Percentiles rank a stretch among this genome's conserved stretches.
These are phyloP conservation scores for Ceratobasidium sp. DNA, from an alignment of 1,284 basidiomycete species.

Conservation along the genomic window DNA sequence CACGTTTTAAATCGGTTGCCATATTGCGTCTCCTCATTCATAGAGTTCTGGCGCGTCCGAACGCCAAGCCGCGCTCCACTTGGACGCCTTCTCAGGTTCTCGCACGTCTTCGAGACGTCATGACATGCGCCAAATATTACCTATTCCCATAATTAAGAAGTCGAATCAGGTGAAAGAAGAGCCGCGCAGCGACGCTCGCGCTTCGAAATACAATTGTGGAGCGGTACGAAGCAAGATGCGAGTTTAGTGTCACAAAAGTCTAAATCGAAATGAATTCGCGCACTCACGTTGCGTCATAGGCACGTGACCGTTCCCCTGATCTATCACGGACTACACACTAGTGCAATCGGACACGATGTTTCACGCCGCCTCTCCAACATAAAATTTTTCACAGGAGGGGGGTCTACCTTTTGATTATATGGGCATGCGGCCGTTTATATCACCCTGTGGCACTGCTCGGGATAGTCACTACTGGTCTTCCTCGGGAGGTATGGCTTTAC, in stretches of 20 bases:
- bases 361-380: no score
- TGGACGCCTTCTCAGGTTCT: background rate
- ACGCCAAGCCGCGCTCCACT: slow-evolving; percentile 5
- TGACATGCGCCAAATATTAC: background rate
- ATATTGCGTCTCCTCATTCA: background rate
- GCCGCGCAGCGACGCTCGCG: background rate
- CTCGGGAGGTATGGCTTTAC: no score
- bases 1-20: background rate
- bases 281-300: slow-evolving; percentile 5
- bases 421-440: no score
- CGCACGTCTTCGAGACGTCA: background rate
- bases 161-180: background rate
- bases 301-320: slow-evolving; percentile 2
- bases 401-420: no score
- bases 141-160: background rate
- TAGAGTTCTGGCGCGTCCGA: background rate
- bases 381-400: no score
- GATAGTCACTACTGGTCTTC: no score
- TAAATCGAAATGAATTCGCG: background rate
- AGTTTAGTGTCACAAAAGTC: background rate
- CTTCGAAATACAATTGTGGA: background rate
- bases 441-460: no score
- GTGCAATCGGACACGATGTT: no score
- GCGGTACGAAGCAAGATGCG: background rate
- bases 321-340: no score